Evolutionary conservation across 2,329 filamentous ascomycete species (phyloP).

Genomic region (Arachnomyces sp.): DNA sequence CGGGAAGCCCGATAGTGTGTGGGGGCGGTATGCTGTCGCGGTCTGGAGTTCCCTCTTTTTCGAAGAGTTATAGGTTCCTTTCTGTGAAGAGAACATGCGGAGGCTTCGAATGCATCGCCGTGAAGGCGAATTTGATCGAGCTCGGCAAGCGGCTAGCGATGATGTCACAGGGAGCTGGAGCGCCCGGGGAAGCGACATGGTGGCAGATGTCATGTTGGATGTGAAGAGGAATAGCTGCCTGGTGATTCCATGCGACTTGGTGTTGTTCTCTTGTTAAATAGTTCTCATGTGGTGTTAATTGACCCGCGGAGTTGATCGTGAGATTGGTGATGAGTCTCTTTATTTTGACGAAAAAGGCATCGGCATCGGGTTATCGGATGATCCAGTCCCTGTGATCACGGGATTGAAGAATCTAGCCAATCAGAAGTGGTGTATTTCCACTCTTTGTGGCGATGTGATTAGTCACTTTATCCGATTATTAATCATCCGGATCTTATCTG

Average conservation of each 20-base stretch:
- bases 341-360: too few relatives aligned
- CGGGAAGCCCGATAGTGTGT: constrained; percentile 49
- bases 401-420: constrained; percentile 20
- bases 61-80: constrained; percentile 38
- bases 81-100: constrained; percentile 42
- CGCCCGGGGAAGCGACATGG: constrained; percentile 34
- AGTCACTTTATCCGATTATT: too few relatives aligned
- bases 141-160: constrained; percentile 35
- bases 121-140: constrained; percentile 28
- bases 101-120: constrained; percentile 32
- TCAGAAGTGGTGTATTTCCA: constrained; percentile 32
- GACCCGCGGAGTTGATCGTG: too few relatives aligned
- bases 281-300: too few relatives aligned
- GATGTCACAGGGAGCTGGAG: constrained; percentile 38
- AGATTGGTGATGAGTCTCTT: background rate
- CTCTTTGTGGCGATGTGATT: constrained; percentile 19
- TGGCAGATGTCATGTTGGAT: constrained; percentile 5
- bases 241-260: too few relatives aligned
- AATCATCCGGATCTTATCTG: too few relatives aligned
- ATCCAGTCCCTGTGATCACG: background rate
- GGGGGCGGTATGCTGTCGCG: constrained; percentile 55
- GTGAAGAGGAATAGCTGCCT: too few relatives aligned
- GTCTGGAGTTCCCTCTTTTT: constrained; percentile 58
- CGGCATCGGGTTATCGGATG: background rate
- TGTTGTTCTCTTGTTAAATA: too few relatives aligned